Evolutionary conservation across 2,329 filamentous ascomycete species (phyloP).

Genomic region (Colletotrichum endophyticum): DNA sequence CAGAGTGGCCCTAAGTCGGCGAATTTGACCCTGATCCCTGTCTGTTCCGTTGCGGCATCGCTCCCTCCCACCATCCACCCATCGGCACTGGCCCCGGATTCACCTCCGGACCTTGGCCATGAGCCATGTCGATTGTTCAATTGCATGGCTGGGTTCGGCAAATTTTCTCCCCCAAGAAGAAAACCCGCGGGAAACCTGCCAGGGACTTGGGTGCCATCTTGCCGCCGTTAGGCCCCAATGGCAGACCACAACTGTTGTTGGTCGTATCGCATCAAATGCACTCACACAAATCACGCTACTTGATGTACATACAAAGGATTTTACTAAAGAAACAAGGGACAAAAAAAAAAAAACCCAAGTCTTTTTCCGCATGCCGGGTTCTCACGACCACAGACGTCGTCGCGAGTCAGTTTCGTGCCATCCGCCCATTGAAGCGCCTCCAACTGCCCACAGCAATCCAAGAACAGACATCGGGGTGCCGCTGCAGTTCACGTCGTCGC

Average conservation of each 20-base stretch:
- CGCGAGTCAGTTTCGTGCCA: constrained; percentile 3
- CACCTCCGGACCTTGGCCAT: background rate
- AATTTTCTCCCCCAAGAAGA: background rate
- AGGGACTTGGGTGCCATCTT: background rate
- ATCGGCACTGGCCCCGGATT: background rate
- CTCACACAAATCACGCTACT: background rate
- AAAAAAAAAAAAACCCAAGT: background rate
- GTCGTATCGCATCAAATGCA: background rate
- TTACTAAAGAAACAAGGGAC: background rate
- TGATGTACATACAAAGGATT: background rate
- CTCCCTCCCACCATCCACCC: background rate
- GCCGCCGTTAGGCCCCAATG: background rate
- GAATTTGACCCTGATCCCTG: background rate
- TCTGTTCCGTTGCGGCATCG: background rate
- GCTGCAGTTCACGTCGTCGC: background rate
- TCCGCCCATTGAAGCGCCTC: background rate
- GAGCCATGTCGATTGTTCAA: background rate
- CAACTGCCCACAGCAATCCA: background rate
- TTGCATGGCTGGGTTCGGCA: background rate
- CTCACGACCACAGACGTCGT: background rate
- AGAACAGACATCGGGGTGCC: background rate
- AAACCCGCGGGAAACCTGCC: background rate
- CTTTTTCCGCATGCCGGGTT: background rate
- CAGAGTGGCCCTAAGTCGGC: background rate
- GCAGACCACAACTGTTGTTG: background rate